Conservation (phyloP, 495 filamentous ascomycete genomes). For the Neurospora sp. region DNA sequence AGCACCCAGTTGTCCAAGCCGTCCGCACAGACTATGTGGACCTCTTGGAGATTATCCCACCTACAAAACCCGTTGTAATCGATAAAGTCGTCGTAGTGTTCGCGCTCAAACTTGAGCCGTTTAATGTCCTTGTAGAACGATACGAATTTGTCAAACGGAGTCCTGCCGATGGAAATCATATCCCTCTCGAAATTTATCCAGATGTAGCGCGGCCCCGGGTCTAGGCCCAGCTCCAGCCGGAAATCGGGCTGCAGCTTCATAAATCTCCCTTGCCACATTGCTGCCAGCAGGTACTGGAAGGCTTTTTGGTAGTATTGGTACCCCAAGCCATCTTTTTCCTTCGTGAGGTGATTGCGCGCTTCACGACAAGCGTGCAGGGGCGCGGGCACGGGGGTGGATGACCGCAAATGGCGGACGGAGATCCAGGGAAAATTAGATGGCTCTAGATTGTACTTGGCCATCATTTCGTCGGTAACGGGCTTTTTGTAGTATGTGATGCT, state of each 20-base stretch:
- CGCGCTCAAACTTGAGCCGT: conserved; percentile 9
- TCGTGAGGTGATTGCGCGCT: conserved; percentile 4
- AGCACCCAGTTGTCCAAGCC: neutral
- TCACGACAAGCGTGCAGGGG: conserved; percentile 16
- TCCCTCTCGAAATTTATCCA: conserved; percentile 18
- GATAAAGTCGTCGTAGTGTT: conserved; percentile 3
- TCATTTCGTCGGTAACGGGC: neutral
- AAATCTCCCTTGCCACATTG: neutral
- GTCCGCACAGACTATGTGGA: neutral
- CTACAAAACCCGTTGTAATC: neutral
- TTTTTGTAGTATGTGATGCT: conserved; percentile 2
- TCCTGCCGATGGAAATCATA: conserved; percentile 12
- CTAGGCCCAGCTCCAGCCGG: neutral
- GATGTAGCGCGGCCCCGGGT: conserved; percentile 11
- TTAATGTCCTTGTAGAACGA: conserved; percentile 1
- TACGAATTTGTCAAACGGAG: neutral
- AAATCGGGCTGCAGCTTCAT: neutral
- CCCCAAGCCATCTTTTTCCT: neutral
- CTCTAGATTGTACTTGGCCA: neutral
- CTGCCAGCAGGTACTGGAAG: conserved; percentile 6
- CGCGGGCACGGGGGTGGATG: conserved; percentile 13
- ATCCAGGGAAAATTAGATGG: neutral
- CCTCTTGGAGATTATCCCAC: neutral
- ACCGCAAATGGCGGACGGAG: conserved; percentile 3
- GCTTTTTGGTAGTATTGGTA: conserved; percentile 1